These are phyloP conservation scores for Fusarium xyrophilum DNA, from an alignment of 2,329 filamentous ascomycete genomes.

Conservation along the genomic window DNA sequence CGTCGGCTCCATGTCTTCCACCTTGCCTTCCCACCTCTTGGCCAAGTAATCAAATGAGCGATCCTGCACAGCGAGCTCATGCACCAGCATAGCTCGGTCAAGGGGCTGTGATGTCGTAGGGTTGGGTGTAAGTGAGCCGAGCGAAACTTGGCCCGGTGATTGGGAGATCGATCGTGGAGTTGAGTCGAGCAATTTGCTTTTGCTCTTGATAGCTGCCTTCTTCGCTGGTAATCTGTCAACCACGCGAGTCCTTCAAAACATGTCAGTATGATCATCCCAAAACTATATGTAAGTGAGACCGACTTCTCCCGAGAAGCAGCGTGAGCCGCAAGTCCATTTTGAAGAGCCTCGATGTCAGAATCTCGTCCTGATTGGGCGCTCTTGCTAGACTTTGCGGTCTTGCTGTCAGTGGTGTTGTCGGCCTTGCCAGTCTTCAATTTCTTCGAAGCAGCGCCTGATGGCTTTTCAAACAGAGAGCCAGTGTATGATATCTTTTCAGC, in stretches of 20 bases:
- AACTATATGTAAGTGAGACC: slow-evolving; percentile 28
- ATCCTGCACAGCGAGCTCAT: slow-evolving; percentile 65
- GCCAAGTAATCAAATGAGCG: slow-evolving; percentile 58
- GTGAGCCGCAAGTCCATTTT: slow-evolving; percentile 50
- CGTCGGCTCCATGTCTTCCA: slow-evolving; percentile 61
- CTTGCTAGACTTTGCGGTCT: slow-evolving; percentile 44
- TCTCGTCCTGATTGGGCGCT: slow-evolving; percentile 52
- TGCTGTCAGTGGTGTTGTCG: slow-evolving; percentile 43
- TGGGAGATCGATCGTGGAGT: slow-evolving; percentile 54
- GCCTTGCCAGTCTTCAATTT: slow-evolving; percentile 42
- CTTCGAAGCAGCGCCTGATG: slow-evolving; percentile 35
- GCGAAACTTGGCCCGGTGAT: slow-evolving; percentile 63
- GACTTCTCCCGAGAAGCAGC: slow-evolving; percentile 49
- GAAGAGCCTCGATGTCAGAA: slow-evolving; percentile 59
- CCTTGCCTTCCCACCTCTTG: slow-evolving; percentile 58
- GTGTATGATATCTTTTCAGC: slow-evolving; percentile 59
- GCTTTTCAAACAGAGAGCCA: slow-evolving; percentile 58
- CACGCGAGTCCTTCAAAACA: slow-evolving; percentile 44
- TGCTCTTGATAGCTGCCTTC: slow-evolving; percentile 48
- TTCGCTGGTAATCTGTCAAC: slow-evolving; percentile 47
- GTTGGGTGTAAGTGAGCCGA: slow-evolving; percentile 60
- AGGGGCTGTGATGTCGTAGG: slow-evolving; percentile 58
- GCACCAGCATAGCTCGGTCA: slow-evolving; percentile 62
- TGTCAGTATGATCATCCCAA: slow-evolving; percentile 40
- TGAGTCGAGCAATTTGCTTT: slow-evolving; percentile 52